Base-by-base conservation (phyloP, 768 basidiomycete species). In the Mrakia gelida region DNA sequence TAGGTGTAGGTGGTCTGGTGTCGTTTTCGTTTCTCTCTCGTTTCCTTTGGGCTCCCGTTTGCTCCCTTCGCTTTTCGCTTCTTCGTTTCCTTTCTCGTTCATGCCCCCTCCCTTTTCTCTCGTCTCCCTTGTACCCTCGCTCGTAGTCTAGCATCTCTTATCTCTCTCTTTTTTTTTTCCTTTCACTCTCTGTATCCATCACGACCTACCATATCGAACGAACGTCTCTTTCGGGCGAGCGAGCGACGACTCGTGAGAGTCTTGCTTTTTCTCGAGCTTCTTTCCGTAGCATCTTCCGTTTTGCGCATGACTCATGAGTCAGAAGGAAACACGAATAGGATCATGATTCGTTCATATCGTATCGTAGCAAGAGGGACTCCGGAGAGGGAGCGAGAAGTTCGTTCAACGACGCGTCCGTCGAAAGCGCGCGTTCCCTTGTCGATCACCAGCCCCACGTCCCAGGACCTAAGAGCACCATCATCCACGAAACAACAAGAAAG, bases 361-460 rank as follows among this genome's bases (percentile, higher is more conserved):
- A 8, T 38, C 3, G 38, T 38, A 13, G 11, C 11, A 45, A 45
- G 11, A 13, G 45, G 45, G 15, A 15, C 11, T 45, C 5, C 16
- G 15, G 18, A 52, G 18, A 52, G 7, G 18, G 13, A 16, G 13
- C 15, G 49, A 52, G 49, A 26, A 21, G n/a, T 28, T 4, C 59
- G 54, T 23, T 56, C 54, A 18, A 56, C 54, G 54, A 26, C 26
- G 23, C n/a, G 26, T 7, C 59, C 38, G 38, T 3, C 38, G 8
- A 38, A n/a, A 9, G 23, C 59, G 7, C 11, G 23, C 6, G 1
- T 59, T 23, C 26, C 21, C 54, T 8, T 8, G 5, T 56, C 65
- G 4, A 18, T 75, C 65, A 83, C 83, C 83, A 83, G 2, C 81
- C 83, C 82, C 81, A 82, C 3, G 83, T 83, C 9, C 82, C 82